These are phyloP conservation scores for Chalciporus pseudorubinellus DNA, from an alignment of 768 basidiomycete species.

Conservation along the genomic window DNA sequence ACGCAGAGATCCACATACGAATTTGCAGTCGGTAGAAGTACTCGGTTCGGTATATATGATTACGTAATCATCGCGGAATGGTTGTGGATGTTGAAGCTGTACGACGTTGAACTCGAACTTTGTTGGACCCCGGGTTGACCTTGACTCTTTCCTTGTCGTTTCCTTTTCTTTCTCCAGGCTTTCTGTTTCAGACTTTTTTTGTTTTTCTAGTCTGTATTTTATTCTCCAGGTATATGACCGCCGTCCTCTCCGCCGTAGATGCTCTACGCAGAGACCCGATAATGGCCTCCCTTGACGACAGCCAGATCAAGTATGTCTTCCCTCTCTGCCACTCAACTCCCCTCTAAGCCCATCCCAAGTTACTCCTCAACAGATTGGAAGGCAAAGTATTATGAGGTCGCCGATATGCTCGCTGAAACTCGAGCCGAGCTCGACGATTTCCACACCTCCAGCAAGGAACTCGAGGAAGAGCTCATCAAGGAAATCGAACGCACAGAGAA, in stretches of 20 bases:
- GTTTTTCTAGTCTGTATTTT: constrained; percentile 25
- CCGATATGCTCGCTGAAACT: constrained; percentile 82
- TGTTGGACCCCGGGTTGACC: neutral
- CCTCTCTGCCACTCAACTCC: constrained; percentile 13
- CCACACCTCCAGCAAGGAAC: constrained; percentile 82
- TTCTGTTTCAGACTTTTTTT: constrained; percentile 6
- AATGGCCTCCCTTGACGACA: constrained; percentile 63
- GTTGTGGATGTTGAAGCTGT: neutral
- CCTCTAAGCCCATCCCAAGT: constrained; percentile 35
- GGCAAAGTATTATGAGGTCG: constrained; percentile 75
- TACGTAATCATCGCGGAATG: neutral
- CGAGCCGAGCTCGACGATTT: constrained; percentile 85
- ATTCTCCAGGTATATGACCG: constrained; percentile 47
- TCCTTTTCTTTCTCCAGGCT: constrained; percentile 10
- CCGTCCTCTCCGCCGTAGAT: constrained; percentile 61
- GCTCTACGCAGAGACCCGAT: constrained; percentile 55
- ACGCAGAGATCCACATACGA: constrained; percentile 20
- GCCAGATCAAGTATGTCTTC: constrained; percentile 51
- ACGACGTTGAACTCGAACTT: neutral
- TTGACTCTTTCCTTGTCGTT: neutral
- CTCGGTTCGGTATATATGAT: neutral
- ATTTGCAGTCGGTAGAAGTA: constrained; percentile 16
- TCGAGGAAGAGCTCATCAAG: constrained; percentile 89
- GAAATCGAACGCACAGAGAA: constrained; percentile 88
- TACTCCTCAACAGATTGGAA: constrained; percentile 71